Percentiles rank a stretch among this genome's conserved stretches.
Conservation (phyloP, 495 filamentous ascomycete species). For the Trichoderma virens region DNA sequence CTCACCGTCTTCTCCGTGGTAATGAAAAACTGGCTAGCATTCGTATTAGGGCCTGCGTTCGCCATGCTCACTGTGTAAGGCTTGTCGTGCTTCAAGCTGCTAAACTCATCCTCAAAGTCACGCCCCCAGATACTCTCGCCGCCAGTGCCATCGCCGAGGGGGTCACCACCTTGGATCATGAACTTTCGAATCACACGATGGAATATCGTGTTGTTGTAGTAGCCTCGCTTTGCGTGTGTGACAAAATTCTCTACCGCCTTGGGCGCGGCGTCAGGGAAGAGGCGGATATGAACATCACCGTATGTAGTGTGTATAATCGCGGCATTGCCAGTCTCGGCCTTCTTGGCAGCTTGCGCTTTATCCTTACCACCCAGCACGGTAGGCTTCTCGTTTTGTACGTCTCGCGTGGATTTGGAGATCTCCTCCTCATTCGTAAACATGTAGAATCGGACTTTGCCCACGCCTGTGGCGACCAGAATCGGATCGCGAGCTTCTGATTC, state of each 20-base stretch:
- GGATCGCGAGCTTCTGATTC: constrained; percentile 90
- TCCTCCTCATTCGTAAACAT: constrained; percentile 91
- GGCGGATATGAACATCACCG: constrained; percentile 88
- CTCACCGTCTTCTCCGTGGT: constrained; percentile 85
- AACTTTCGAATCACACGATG: constrained; percentile 97
- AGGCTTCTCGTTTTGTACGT: constrained; percentile 94
- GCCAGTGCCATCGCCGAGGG: constrained; percentile 88
- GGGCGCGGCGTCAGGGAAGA: constrained; percentile 89
- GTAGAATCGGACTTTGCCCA: constrained; percentile 91
- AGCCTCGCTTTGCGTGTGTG: constrained; percentile 76
- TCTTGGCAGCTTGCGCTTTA: constrained; percentile 43
- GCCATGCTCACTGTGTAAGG: constrained; percentile 96
- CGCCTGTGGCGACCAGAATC: constrained; percentile 75
- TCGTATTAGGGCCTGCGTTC: constrained; percentile 81
- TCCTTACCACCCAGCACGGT: constrained; percentile 40
- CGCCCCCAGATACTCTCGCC: constrained; percentile 95
- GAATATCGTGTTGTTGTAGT: constrained; percentile 97
- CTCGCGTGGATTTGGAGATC: constrained; percentile 75
- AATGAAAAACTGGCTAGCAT: constrained; percentile 91
- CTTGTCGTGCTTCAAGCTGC: constrained; percentile 84
- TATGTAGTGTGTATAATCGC: constrained; percentile 88
- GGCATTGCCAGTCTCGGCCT: constrained; percentile 61
- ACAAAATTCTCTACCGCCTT: constrained; percentile 99
- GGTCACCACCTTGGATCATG: constrained; percentile 95
- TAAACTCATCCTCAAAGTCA: constrained; percentile 95